These are phyloP conservation scores for Lolium multiflorum DNA, from an alignment of 176 grass and related monocot species.

Conservation along the genomic window DNA sequence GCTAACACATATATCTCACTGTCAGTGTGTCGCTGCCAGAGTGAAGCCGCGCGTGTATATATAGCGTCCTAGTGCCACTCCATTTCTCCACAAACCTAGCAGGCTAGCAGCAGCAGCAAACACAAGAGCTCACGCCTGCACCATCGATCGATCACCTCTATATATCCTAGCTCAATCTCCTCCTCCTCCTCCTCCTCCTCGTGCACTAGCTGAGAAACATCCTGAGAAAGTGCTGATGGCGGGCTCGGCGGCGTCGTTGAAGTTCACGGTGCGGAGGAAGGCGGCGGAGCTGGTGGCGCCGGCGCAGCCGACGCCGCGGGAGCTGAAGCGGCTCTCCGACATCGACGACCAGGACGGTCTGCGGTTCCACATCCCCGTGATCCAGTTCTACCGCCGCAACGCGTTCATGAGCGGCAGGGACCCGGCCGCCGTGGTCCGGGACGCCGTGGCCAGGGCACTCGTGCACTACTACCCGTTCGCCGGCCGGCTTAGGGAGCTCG, in stretches of 20 bases:
- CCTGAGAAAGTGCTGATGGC: neutral
- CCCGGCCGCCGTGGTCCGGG: conserved; percentile 68
- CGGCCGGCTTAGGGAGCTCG: conserved; percentile 64
- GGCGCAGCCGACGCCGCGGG: conserved; percentile 54
- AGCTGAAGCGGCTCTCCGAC: conserved; percentile 84
- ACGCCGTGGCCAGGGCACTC: conserved; percentile 69
- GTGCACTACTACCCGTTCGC: conserved; percentile 92
- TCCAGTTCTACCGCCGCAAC: conserved; percentile 77
- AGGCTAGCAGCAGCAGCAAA: neutral
- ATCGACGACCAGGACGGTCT: conserved; percentile 92
- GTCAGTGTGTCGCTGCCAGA: neutral
- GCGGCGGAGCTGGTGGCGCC: conserved; percentile 67
- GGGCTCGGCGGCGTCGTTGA: conserved; percentile 34
- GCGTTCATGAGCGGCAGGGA: conserved; percentile 46
- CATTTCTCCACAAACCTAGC: neutral
- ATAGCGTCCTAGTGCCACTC: neutral
- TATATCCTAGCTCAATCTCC: neutral
- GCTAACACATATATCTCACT: neutral
- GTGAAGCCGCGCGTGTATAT: conserved; percentile 11
- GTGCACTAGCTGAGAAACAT: neutral
- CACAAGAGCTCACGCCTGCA: neutral
- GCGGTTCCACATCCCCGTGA: conserved; percentile 82
- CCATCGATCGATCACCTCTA: neutral
- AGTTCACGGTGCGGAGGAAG: conserved; percentile 56
- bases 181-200: neutral